A percentile compares a stretch with the other conserved stretches of the same genome.
Evolutionary conservation across 1,139 yeast genomes (phyloP).

Genomic region (Schwanniomyces etchellsii): DNA sequence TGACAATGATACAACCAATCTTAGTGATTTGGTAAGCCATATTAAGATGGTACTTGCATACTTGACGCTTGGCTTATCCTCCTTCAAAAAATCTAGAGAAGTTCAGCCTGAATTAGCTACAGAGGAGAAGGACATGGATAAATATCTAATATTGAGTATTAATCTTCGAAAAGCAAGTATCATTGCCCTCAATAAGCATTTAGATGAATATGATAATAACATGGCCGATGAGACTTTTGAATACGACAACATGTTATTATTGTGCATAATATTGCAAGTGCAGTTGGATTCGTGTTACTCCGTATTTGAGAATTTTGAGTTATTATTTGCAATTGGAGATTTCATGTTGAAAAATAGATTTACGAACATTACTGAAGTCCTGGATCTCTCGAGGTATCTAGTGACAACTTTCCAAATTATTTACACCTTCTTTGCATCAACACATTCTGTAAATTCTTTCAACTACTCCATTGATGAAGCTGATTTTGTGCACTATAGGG

Average conservation of each 20-base stretch:
- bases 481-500: conserved; percentile 28
- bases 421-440: conserved; percentile 31
- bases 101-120: background rate
- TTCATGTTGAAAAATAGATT: conserved; percentile 22
- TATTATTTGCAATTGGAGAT: conserved; percentile 40
- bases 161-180: conserved; percentile 34
- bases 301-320: conserved; percentile 39
- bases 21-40: conserved; percentile 11
- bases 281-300: conserved; percentile 34
- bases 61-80: conserved; percentile 21
- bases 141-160: conserved; percentile 25
- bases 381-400: conserved; percentile 17
- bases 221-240: conserved; percentile 11
- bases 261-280: conserved; percentile 32
- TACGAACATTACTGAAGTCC: conserved; percentile 7
- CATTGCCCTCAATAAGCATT: conserved; percentile 31
- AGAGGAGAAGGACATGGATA: conserved; percentile 15
- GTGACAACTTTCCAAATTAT: conserved; percentile 24
- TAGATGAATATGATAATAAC: conserved; percentile 38
- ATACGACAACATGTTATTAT: conserved; percentile 19
- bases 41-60: conserved; percentile 22
- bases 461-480: conserved; percentile 32
- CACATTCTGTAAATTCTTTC: conserved; percentile 33
- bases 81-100: conserved; percentile 16
- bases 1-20: conserved; percentile 7